Base-by-base conservation (phyloP, 257 asterid genomes). In the Solanum bukasovii region DNA sequence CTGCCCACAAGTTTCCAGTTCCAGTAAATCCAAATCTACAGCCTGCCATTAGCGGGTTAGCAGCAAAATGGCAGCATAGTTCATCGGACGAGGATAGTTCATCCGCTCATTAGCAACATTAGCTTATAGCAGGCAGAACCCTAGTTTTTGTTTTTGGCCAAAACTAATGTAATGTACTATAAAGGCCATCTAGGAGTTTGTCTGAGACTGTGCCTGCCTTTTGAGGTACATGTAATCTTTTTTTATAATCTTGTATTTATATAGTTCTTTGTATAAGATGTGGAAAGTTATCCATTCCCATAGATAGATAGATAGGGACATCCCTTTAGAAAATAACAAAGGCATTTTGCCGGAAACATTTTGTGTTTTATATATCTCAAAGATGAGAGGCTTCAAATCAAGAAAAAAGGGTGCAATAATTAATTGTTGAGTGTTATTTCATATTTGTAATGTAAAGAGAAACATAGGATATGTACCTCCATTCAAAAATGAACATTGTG, bases 21-120 rank as follows among this genome's bases (percentile, higher is more conserved):
- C 98, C 98, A 1, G 97, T 96, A 84, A 97, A 97, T 85, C 99
- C 99, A 6, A 94, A 92, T 93, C 90, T 97, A 52, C 98, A 94
- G 87, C 94, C 92, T 72, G 92, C 85, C 33, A 46, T 92, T 10
- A 92, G 88, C 81, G 89, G 90, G 42, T 92, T 91, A 82, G 92
- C 90, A 14, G 91, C 67, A 79, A 90, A 87, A 77, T 72, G 88
- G 90, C 93, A 88, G 65, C 82, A 65, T 38, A 88, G 89, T 90
- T 92, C 93, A 4, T 91, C 93, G 35, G 94, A 91, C 49, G 98
- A 93, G 52, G 98, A 94, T 86, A 59, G 88, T 83, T 37, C 93
- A 61, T 81, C 92, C 52, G 56, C 93, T 84, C 88, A 86, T 85
- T 49, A 42, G 21, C 42, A 31, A 86, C 75, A 68, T 27, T 72